Evolutionary conservation across 768 basidiomycete species (phyloP).

Genomic region (Amanita molliuscula): DNA sequence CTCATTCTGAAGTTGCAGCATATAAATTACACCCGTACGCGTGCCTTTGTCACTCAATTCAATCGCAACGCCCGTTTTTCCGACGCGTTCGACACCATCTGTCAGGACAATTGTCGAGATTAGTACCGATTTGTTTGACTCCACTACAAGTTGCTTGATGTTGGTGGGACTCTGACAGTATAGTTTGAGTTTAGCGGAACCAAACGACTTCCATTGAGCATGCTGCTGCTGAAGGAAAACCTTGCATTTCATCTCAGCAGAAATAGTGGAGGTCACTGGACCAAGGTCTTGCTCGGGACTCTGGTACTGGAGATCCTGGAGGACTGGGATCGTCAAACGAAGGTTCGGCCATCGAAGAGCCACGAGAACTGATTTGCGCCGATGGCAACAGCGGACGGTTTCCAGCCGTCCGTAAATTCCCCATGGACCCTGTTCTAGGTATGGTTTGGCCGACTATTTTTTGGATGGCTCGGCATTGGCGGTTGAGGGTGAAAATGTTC

Average conservation of each 20-base stretch:
- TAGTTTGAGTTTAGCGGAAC: conserved; percentile 77
- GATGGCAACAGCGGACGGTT: conserved; percentile 55
- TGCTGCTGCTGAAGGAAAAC: conserved; percentile 93
- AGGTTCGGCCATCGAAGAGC: conserved; percentile 38
- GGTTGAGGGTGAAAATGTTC: conserved; percentile 25
- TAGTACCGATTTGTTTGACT: conserved; percentile 68
- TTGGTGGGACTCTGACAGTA: conserved; percentile 81
- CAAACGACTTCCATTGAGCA: conserved; percentile 96
- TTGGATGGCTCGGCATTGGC: conserved; percentile 30
- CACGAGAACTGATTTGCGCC: conserved; percentile 40
- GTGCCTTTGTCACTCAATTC: conserved; percentile 89
- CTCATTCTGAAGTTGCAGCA: conserved; percentile 94
- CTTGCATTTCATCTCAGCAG: conserved; percentile 96
- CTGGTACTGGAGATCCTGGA: conserved; percentile 68
- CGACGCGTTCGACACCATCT: conserved; percentile 97
- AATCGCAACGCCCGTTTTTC: conserved; percentile 95
- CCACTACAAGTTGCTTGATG: conserved; percentile 93
- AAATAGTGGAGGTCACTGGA: conserved; percentile 66
- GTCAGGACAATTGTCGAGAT: conserved; percentile 95
- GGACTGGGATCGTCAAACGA: conserved; percentile 69
- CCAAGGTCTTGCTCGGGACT: conserved; percentile 40
- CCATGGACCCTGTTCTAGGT: conserved; percentile 28
- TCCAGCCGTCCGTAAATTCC: conserved; percentile 29
- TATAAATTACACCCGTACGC: conserved; percentile 90
- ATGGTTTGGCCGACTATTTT: conserved; percentile 17